Evolutionary conservation across 805 yeast genomes (phyloP).

Genomic region (Candida glaebosa): DNA sequence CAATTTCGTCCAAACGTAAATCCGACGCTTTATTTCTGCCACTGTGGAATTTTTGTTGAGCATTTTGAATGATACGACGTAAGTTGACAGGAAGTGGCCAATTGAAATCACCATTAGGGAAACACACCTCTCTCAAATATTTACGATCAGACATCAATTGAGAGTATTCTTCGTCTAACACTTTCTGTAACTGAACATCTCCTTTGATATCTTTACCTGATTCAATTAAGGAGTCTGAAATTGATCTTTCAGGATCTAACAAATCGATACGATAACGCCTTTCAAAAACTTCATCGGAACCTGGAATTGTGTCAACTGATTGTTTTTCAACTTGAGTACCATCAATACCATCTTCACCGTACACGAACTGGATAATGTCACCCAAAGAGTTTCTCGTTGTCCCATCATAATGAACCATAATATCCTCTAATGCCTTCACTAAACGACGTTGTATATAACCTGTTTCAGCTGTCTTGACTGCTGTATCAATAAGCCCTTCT

Average conservation of each 20-base stretch:
- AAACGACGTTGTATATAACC: constrained; percentile 98
- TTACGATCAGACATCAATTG: constrained; percentile 76
- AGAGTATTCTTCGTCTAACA: constrained; percentile 79
- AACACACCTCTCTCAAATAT: constrained; percentile 73
- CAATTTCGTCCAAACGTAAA: constrained; percentile 77
- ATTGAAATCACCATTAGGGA: constrained; percentile 88
- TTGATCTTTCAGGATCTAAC: constrained; percentile 58
- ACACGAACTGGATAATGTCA: constrained; percentile 90
- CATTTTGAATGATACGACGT: constrained; percentile 93
- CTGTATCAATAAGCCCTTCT: constrained; percentile 99
- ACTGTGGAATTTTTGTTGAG: constrained; percentile 94
- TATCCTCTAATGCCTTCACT: constrained; percentile 94
- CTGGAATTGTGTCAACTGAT: constrained; percentile 92
- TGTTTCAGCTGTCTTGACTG: constrained; percentile 98
- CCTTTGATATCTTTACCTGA: constrained; percentile 90
- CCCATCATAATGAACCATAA: constrained; percentile 97
- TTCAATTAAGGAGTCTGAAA: constrained; percentile 74
- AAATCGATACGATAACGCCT: constrained; percentile 83
- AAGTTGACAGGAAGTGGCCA: constrained; percentile 98
- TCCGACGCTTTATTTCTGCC: constrained; percentile 91
- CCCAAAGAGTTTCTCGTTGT: constrained; percentile 97
- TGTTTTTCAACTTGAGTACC: constrained; percentile 98
- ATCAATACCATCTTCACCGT: constrained; percentile 99
- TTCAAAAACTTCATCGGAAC: constrained; percentile 81
- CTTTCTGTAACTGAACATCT: constrained; percentile 75